Conservation (phyloP, 2,329 filamentous ascomycete genomes). For the Hypoxylon sp. region DNA sequence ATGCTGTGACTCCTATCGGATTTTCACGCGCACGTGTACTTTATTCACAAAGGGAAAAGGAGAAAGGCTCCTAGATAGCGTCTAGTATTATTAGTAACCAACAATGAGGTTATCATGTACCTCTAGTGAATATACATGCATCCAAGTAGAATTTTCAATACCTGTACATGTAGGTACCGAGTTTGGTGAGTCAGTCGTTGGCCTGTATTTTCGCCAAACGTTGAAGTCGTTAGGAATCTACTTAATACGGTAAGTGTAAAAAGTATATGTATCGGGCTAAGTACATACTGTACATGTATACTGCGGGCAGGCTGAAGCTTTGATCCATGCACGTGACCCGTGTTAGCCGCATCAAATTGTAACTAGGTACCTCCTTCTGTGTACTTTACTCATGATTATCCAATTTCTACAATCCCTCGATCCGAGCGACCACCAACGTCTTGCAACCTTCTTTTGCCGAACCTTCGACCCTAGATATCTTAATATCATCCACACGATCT, state of each 20-base stretch:
- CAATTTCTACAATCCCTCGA: conserved; percentile 20
- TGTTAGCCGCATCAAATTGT: conserved; percentile 10
- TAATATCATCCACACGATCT: neutral
- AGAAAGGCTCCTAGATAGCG: neutral
- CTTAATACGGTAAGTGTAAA: no score
- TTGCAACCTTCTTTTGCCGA: conserved; percentile 16
- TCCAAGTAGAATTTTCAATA: no score
- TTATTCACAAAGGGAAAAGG: neutral
- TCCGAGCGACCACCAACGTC: neutral
- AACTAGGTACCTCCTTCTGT: conserved; percentile 3
- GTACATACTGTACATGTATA: no score
- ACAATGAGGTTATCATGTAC: neutral
- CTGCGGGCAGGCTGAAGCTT: no score
- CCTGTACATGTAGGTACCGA: neutral
- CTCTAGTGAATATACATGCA: no score
- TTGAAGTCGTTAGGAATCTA: no score
- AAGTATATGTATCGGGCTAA: no score
- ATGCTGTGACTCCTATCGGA: neutral
- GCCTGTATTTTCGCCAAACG: no score
- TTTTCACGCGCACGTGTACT: neutral
- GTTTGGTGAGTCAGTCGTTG: neutral
- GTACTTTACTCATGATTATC: conserved; percentile 22
- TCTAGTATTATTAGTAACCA: neutral
- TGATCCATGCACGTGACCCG: conserved; percentile 9
- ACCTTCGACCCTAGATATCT: neutral